Evolutionary conservation across 371 early-diverging fungal species (phyloP).

Genomic region (Lichtheimia hyalospora): DNA sequence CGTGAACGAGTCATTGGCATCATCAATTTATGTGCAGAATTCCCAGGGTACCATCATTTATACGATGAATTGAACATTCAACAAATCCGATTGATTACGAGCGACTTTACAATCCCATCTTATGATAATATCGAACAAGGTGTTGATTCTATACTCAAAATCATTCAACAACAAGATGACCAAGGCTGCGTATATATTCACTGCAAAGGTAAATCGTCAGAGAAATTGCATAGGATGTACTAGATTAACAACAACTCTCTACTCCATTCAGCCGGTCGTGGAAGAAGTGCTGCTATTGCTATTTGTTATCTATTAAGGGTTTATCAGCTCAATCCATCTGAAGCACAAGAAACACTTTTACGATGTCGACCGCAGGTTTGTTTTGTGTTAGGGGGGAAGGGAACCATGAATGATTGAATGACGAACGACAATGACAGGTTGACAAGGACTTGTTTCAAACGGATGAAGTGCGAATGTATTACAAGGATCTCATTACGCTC

Average conservation of each 20-base stretch:
- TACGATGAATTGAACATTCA: slow-evolving; percentile 28
- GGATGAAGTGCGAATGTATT: slow-evolving; percentile 35
- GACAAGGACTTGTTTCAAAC: slow-evolving; percentile 36
- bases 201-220: slow-evolving; percentile 55
- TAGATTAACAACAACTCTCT: no score
- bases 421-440: slow-evolving; percentile 14
- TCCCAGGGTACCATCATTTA: slow-evolving; percentile 39
- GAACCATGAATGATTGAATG: no score
- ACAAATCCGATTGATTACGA: slow-evolving; percentile 38
- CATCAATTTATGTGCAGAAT: slow-evolving; percentile 46
- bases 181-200: slow-evolving; percentile 34
- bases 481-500: slow-evolving; percentile 32
- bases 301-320: slow-evolving; percentile 41
- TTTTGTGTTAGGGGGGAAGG: no score
- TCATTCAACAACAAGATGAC: slow-evolving; percentile 11
- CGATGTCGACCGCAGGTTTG: slow-evolving; percentile 38
- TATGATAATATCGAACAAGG: slow-evolving; percentile 28
- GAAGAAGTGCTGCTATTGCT: slow-evolving; percentile 44
- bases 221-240: neutral
- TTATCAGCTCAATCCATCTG: slow-evolving; percentile 25
- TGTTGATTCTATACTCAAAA: slow-evolving; percentile 19
- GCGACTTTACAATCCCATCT: slow-evolving; percentile 41
- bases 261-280: slow-evolving; percentile 35
- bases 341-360: slow-evolving; percentile 30
- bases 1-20: slow-evolving; percentile 28